Base-by-base conservation (phyloP, 192 early-diverging fungal species). In the Podila epicladia region DNA sequence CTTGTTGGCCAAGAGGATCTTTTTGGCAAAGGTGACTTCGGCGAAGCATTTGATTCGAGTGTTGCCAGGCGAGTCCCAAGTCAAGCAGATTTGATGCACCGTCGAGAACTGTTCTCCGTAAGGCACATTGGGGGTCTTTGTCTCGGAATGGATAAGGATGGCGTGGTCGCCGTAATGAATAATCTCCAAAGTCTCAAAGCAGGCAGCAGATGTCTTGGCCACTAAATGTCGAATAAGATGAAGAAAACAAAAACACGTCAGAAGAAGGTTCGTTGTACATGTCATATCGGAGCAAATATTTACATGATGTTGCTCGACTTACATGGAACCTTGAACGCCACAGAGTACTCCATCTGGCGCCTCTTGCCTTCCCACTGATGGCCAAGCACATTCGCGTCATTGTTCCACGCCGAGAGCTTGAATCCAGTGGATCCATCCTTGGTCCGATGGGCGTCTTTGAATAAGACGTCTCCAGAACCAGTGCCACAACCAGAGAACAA, bases 61-160 rank as follows among this genome's bases (percentile, higher is more conserved):
- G 3, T 69, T 60, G 15, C 60, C 65, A 20, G 45, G 31, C 3
- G 67, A 62, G 41, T 76, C 63, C 74, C 74, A 76, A 3, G 67
- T 76, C 55, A 76, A 60, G 19, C 74, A 76, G 35, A 76, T 76
- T 49, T 76, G 74, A 33, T 70, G 69, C 53, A 76, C 63, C 5
- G 68, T 69, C 17, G 74, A 70, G 60, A 76, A 70, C 24, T 65
- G 67, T 19, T 76, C 67, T 9, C 74, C 74, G 45, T 70, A 69
- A 6, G 74, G 63, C 0, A 65, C 67, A 62, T 70, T 70, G 8
- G 74, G 74, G 0, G 66, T 75, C 19, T 38, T 55, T 9, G 68
- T 58, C 24, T 76, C 74, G 12, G 68, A 69, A 7, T 65, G 67
- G 22, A 76, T 58, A 6, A 59, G 45, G n/a, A 76, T 70, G 33